Evolutionary conservation across 1,284 basidiomycete species (phyloP), one percentile per base, ranked within the genome.

Genomic region (Tilletiopsis washingtonensis): DNA sequence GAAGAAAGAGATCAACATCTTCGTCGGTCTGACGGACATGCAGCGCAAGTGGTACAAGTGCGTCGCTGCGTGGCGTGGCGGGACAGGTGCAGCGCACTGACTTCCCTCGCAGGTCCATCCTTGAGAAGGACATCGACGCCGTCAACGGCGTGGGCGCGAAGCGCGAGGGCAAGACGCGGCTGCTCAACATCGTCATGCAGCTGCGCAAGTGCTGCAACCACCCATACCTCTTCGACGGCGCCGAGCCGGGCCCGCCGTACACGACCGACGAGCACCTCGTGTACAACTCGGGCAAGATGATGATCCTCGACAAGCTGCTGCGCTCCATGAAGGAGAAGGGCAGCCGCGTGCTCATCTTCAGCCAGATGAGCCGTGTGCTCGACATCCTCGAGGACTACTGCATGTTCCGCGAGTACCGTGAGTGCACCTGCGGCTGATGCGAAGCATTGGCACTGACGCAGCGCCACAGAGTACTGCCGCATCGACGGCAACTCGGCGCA

Each of bases 151-250:
- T 70, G 47, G 51, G 36, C 41, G 49, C 56, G 45, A 97, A 96
- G 81, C 98, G 98, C 74, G 94, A 99, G 75, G 93, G 94, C 57
- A 98, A 97, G 77, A 97, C 91, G 3, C 79, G 91, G 25, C 76
- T 98, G 46, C 88, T 98, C 82, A 99, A 98, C 76, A 94, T 98
- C 78, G 94, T 98, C 58, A 98, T 98, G 94, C 94, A 98, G 79
- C 80, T 89, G 49, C 56, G 81, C 61, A 74, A 74, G 53, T 69
- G 73, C 57, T 81, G 80, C 72, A 81, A 81, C 65, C 80, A 81
- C 59, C 80, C 80, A 4, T 81, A 81, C 63, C 74, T 77, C 2
- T 77, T 77, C 51, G 76, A 77, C 42, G 76, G 76, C 25, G 76
- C 76, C 34, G 75, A 99, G 78, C 94, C 94, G 1, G 93, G 93